phyloP scores from a whole-genome alignment of 1,139 yeast species.

The Blastobotrys malaysiensis region DNA sequence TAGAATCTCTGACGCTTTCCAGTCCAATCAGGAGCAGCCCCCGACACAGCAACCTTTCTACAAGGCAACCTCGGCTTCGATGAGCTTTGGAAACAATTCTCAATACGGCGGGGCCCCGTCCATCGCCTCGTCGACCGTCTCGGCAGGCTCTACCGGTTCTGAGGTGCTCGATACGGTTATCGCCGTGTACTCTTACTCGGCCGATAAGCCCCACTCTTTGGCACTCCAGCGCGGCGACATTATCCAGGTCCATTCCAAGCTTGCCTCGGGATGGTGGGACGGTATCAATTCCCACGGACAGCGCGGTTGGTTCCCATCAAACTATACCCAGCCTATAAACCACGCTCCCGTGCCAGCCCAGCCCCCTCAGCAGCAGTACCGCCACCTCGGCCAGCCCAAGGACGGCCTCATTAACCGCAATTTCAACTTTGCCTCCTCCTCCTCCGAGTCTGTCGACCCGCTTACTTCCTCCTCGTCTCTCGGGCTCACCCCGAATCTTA shows the following conservation, averaged over 20 bases:
- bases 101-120: background rate
- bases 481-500: slow-evolving; percentile 12
- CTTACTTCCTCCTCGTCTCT: slow-evolving; percentile 8
- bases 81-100: background rate
- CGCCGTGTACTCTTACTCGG: slow-evolving; percentile 4
- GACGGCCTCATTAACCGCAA: background rate
- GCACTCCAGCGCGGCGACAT: slow-evolving; percentile 59
- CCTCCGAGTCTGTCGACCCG: slow-evolving; percentile 12
- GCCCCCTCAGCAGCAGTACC: slow-evolving; percentile 1
- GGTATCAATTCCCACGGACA: slow-evolving; percentile 27
- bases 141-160: background rate
- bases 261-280: slow-evolving; percentile 38
- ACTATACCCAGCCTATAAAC: slow-evolving; percentile 25
- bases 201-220: slow-evolving; percentile 58
- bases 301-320: slow-evolving; percentile 36
- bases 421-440: background rate
- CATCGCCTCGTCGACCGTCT: background rate
- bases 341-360: slow-evolving; percentile 3
- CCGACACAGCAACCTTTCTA: background rate
- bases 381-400: background rate
- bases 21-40: background rate
- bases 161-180: slow-evolving; percentile 5
- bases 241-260: slow-evolving; percentile 51
- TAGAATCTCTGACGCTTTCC: background rate
- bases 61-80: background rate